Evolutionary conservation across 1,139 yeast species (phyloP).

Genomic region (Sugiyamaella neomexicana): DNA sequence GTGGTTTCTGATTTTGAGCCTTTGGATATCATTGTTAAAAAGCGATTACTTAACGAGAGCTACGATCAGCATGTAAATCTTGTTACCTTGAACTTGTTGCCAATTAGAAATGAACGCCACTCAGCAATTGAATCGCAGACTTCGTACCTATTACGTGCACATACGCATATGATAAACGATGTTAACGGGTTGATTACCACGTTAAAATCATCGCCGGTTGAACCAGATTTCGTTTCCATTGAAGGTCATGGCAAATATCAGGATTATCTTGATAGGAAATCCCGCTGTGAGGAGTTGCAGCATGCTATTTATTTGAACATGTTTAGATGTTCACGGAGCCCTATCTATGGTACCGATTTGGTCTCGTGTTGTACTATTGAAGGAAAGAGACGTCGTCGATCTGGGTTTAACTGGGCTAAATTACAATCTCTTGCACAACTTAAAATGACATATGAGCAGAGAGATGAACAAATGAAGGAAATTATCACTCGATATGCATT

Average conservation of each 20-base stretch:
- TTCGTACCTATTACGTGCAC: constrained; percentile 50
- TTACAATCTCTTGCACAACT: constrained; percentile 38
- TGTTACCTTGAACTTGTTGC: constrained; percentile 59
- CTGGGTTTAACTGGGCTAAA: constrained; percentile 31
- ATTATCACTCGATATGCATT: constrained; percentile 76
- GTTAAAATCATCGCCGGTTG: constrained; percentile 33
- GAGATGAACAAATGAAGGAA: constrained; percentile 50
- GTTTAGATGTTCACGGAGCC: constrained; percentile 35
- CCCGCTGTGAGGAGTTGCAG: constrained; percentile 53
- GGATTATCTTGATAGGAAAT: constrained; percentile 53
- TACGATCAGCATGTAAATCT: constrained; percentile 46
- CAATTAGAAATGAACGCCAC: constrained; percentile 50
- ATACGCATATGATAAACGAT: constrained; percentile 44
- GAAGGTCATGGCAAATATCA: constrained; percentile 60
- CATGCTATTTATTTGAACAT: constrained; percentile 64
- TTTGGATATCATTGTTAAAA: constrained; percentile 49
- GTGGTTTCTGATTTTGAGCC: constrained; percentile 55
- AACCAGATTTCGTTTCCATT: constrained; percentile 53
- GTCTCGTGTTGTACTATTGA: constrained; percentile 15
- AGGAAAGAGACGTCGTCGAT: constrained; percentile 7
- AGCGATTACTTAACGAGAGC: constrained; percentile 39
- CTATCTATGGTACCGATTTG: constrained; percentile 38
- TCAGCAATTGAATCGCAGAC: constrained; percentile 54
- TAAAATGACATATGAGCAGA: constrained; percentile 45
- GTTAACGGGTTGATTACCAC: constrained; percentile 26